Conservation (phyloP, 1,139 yeast genomes). For the Suzukiozyma palmioleophila region DNA sequence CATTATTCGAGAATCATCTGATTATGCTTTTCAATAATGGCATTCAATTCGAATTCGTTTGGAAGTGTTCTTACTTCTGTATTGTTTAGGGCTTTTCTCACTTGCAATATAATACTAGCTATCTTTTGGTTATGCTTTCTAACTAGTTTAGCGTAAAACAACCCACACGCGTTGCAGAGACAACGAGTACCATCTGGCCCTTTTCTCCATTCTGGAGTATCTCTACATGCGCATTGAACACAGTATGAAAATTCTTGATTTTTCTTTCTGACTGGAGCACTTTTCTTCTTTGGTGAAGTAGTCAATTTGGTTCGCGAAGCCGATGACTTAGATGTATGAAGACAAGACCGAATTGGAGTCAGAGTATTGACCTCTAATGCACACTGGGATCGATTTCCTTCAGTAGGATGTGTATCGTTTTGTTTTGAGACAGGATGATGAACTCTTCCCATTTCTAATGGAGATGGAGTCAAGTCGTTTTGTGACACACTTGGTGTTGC, state of each 20-base stretch:
- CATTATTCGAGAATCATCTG: neutral
- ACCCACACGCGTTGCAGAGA: slow-evolving; percentile 41
- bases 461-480: no score
- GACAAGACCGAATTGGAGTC: no score
- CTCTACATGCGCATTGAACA: slow-evolving; percentile 18
- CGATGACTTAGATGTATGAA: no score
- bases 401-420: no score
- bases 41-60: neutral
- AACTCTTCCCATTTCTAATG: no score
- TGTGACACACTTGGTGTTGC: no score
- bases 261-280: neutral
- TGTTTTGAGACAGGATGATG: no score
- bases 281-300: neutral
- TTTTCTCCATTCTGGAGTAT: slow-evolving; percentile 42
- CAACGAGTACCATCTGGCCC: slow-evolving; percentile 40
- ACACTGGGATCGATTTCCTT: no score
- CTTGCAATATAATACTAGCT: neutral
- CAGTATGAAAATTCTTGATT: slow-evolving; percentile 9
- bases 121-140: slow-evolving; percentile 10
- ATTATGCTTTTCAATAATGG: neutral
- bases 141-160: slow-evolving; percentile 29
- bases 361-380: no score
- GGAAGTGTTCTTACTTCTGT: slow-evolving; percentile 1
- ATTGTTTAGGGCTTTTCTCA: neutral
- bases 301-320: no score